Conservation (phyloP, 169 alveolate genomes). For the Hammondia hammondi region DNA sequence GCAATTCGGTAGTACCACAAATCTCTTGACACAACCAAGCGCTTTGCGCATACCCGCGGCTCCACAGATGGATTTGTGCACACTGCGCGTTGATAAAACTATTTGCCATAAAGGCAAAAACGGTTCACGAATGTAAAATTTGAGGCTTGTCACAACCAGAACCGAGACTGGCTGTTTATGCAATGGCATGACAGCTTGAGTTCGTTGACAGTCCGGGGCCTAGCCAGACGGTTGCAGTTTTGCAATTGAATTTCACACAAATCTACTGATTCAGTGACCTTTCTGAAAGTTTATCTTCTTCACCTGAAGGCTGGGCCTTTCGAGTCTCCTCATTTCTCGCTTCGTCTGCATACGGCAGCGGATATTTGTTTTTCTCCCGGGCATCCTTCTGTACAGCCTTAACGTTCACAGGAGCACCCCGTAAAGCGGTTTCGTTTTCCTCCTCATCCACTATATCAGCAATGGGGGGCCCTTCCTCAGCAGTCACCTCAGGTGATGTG, state of each 20-base stretch:
- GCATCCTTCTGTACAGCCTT: not conserved
- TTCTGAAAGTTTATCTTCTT: not conserved
- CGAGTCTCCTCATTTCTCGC: not conserved
- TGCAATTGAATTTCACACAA: too few species aligned
- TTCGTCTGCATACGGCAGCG: not conserved
- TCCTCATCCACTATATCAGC: not conserved
- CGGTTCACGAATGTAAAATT: not conserved
- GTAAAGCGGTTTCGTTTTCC: not conserved
- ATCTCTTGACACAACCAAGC: too few species aligned
- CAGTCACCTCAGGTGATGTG: not conserved
- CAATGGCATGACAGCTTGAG: too few species aligned
- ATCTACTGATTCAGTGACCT: too few species aligned
- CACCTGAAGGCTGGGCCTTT: not conserved
- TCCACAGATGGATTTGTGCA: too few species aligned
- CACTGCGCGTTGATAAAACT: too few species aligned
- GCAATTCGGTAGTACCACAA: too few species aligned
- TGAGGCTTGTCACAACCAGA: not conserved
- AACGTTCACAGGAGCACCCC: not conserved
- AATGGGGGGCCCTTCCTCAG: not conserved
- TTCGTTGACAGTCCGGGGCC: too few species aligned
- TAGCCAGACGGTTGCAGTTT: too few species aligned
- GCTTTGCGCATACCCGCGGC: too few species aligned
- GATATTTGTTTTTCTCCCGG: not conserved
- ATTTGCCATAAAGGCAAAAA: too few species aligned
- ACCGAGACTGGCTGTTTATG: too few species aligned